A percentile compares a stretch with the other conserved stretches of the same genome.
Conservation (phyloP, 805 yeast species). For the Yarrowia keelungensis region DNA sequence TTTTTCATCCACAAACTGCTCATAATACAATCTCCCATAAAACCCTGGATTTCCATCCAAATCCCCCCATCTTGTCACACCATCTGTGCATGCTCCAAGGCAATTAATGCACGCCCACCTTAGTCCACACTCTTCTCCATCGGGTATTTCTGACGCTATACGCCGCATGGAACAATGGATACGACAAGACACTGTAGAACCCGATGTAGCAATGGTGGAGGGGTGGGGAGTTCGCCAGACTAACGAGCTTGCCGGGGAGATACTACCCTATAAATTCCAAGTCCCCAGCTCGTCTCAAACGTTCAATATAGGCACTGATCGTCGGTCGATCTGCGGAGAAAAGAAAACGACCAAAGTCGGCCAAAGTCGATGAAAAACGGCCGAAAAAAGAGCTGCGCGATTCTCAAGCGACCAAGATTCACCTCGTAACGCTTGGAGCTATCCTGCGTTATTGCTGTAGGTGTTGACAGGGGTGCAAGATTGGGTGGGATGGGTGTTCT, state of each 20-base stretch:
- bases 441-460: background rate
- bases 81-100: too few species aligned
- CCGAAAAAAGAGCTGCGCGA: too few species aligned
- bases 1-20: too few species aligned
- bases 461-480: constrained; percentile 1
- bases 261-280: too few species aligned
- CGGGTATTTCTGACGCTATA: background rate
- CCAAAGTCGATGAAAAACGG: background rate
- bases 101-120: constrained; percentile 22
- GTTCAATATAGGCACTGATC: background rate
- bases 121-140: background rate
- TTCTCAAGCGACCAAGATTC: too few species aligned
- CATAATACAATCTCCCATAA: too few species aligned
- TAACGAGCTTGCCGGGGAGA: too few species aligned
- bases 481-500: background rate
- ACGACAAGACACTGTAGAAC: background rate
- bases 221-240: background rate
- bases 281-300: too few species aligned
- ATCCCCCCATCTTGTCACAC: too few species aligned
- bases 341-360: background rate
- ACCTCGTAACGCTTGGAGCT: background rate
- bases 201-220: constrained; percentile 5
- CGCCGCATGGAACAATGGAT: constrained; percentile 9
- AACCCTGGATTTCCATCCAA: too few species aligned
- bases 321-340: constrained; percentile 10